Percentiles rank a stretch among this genome's conserved stretches.
phyloP scores from a whole-genome alignment of 495 filamentous ascomycete genomes.

The Penicillium longicatenatum region DNA sequence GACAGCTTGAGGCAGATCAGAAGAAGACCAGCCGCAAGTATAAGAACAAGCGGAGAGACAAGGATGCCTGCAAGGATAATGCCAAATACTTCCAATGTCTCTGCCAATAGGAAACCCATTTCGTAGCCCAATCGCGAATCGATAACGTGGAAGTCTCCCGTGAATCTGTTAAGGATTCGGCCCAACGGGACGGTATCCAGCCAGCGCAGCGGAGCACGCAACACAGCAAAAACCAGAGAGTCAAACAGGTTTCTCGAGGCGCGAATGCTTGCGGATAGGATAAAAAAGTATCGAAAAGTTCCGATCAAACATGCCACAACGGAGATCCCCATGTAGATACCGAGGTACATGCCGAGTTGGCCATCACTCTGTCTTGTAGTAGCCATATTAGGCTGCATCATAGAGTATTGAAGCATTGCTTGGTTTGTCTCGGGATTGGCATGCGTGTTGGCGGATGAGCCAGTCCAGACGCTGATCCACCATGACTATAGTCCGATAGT shows the following conservation, averaged over 20 bases:
- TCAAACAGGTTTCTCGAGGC: constrained; percentile 69
- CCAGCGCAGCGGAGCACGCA: constrained; percentile 74
- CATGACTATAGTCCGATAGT: constrained; percentile 46
- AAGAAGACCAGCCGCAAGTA: constrained; percentile 27
- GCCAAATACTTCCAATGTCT: constrained; percentile 27
- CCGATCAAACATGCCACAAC: constrained; percentile 56
- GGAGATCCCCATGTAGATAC: constrained; percentile 66
- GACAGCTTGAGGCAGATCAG: constrained; percentile 59
- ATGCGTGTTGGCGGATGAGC: constrained; percentile 21
- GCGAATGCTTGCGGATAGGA: constrained; percentile 53
- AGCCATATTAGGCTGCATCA: constrained; percentile 7
- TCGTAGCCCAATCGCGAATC: constrained; percentile 60
- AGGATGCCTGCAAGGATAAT: constrained; percentile 38
- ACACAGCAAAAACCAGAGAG: constrained; percentile 61
- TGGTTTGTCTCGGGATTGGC: constrained; percentile 25
- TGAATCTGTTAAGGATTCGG: constrained; percentile 78
- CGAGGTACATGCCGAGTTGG: constrained; percentile 61
- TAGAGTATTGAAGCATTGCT: constrained; percentile 23
- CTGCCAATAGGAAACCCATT: constrained; percentile 20
- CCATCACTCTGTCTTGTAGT: constrained; percentile 9
- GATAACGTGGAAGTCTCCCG: constrained; percentile 71
- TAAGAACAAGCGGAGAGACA: constrained; percentile 34
- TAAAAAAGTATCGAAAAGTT: constrained; percentile 56
- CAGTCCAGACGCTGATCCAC: constrained; percentile 74
- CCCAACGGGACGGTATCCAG: constrained; percentile 81